Evolutionary conservation across 129 eudicot species (phyloP).

Genomic region (Arctium minus): DNA sequence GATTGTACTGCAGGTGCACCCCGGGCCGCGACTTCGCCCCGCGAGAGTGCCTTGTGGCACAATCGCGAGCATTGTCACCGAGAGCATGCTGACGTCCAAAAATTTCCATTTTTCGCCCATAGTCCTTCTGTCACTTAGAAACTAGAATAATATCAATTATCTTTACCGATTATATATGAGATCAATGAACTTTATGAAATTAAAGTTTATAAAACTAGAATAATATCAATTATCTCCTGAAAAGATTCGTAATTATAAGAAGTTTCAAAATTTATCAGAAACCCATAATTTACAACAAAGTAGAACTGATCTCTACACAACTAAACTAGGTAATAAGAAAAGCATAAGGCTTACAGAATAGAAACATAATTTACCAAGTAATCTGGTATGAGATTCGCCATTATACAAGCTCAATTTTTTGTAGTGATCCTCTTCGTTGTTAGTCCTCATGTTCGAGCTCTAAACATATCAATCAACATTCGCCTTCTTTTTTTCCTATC

Average conservation of each 20-base stretch:
- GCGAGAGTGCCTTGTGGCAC: too few relatives aligned
- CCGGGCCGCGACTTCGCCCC: too few relatives aligned
- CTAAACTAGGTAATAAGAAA: slow-evolving; percentile 24
- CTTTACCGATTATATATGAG: neutral
- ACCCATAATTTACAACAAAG: slow-evolving; percentile 53
- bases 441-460: slow-evolving; percentile 20
- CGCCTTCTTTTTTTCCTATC: slow-evolving; percentile 15
- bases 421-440: neutral
- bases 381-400: slow-evolving; percentile 5
- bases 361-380: slow-evolving; percentile 15
- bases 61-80: too few relatives aligned
- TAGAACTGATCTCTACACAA: slow-evolving; percentile 37
- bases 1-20: too few relatives aligned
- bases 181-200: neutral
- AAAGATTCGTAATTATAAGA: slow-evolving; percentile 16
- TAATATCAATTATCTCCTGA: slow-evolving; percentile 18
- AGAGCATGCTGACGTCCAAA: too few relatives aligned
- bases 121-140: too few relatives aligned
- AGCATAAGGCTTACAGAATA: slow-evolving; percentile 20
- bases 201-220: slow-evolving; percentile 13
- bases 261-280: slow-evolving; percentile 21
- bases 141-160: neutral
- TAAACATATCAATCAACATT: slow-evolving; percentile 15
- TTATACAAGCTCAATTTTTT: slow-evolving; percentile 5
- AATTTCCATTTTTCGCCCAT: too few relatives aligned